Evolutionary conservation across 495 filamentous ascomycete species (phyloP), one percentile per base, ranked within the genome.

Genomic region (Cercophora newfieldiana): DNA sequence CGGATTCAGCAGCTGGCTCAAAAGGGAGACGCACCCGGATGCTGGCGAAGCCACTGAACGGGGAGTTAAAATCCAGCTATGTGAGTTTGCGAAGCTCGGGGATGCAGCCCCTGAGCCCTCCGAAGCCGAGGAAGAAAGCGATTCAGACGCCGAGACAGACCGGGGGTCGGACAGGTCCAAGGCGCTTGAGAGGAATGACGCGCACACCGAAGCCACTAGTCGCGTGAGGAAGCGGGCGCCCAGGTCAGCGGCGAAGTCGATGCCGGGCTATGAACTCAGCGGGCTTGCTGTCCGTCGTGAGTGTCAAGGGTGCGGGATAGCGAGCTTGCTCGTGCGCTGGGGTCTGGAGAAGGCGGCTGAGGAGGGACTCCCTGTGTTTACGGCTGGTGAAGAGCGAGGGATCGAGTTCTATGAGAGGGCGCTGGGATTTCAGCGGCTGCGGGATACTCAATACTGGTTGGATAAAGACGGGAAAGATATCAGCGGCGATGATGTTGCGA

Each of bases 321-420:
- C 8, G 2, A 58, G 29, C 8, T 26, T 58, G 6, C 55, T 58
- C 55, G 55, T 58, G 26, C 55, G 55, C 26, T 58, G 55, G 55
- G 55, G 55, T 12, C n/a, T 58, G 12, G 55, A 33, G 12, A 16
- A 10, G 26, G 55, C 25, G 1, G 24, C 55, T 0, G 55, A 30
- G 26, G 55, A 30, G 26, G 29, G 29, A 0, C 55, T 58, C 26
- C 55, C 55, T n/a, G 55, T 58, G 26, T 58, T 58, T 21, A 29
- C 55, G 4, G 29, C 55, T 8, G 55, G 55, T n/a, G 55, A 58
- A 26, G 26, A 25, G 12, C 26, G n/a, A 8, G 55, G 55, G 1
- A 26, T 58, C 12, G 55, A 58, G 6, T 58, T 58, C n/a, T 58
- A 58, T 14, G 55, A 31, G 55, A 30, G n/a, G 26, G 55, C 55